Percentiles rank a stretch among this genome's conserved stretches.
Evolutionary conservation across 2,329 filamentous ascomycete genomes (phyloP).

Genomic region (Huntiella abstrusa): DNA sequence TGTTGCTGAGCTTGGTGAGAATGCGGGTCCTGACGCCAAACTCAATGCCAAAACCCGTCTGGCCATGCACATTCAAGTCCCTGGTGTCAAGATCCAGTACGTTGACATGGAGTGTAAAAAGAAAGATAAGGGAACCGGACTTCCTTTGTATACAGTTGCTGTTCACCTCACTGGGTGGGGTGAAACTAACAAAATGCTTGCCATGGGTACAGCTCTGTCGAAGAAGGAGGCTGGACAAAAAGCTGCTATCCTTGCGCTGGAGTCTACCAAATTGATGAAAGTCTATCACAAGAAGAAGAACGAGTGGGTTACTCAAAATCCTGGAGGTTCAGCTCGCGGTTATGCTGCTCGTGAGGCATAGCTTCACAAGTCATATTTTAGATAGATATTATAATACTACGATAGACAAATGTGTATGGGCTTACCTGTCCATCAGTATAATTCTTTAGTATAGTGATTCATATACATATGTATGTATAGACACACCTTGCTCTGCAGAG

Average conservation of each 20-base stretch:
- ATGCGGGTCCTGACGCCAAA: conserved; percentile 9
- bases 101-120: conserved; percentile 31
- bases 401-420: not conserved
- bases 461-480: too few relatives aligned
- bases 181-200: conserved; percentile 41
- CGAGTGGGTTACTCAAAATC: conserved; percentile 14
- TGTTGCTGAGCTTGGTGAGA: conserved; percentile 19
- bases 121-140: conserved; percentile 32
- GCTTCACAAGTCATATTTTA: not conserved
- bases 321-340: not conserved
- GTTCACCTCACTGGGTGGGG: conserved; percentile 52
- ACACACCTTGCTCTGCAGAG: too few relatives aligned
- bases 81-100: conserved; percentile 42
- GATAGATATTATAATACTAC: not conserved
- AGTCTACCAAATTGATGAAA: conserved; percentile 45
- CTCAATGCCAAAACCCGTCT: conserved; percentile 32
- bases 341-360: conserved; percentile 1
- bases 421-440: not conserved
- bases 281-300: conserved; percentile 29
- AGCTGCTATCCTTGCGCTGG: conserved; percentile 44
- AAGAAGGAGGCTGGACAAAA: conserved; percentile 52
- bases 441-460: too few relatives aligned
- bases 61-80: conserved; percentile 31
- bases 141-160: conserved; percentile 42
- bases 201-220: conserved; percentile 40